These are phyloP conservation scores for Tephrocybe sp. DNA, from an alignment of 768 basidiomycete species.

Conservation along the genomic window DNA sequence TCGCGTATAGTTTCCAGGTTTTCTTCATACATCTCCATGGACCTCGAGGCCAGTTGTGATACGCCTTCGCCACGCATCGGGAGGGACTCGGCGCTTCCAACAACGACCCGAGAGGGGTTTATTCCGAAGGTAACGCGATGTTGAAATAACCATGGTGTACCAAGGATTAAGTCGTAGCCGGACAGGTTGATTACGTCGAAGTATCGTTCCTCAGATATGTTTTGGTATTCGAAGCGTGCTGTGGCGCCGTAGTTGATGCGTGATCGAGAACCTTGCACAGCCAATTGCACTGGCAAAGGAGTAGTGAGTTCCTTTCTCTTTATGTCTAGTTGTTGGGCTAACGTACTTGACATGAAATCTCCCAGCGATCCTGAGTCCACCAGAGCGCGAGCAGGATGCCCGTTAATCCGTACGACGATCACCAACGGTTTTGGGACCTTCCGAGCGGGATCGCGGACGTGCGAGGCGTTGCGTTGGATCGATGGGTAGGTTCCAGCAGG, in stretches of 20 bases:
- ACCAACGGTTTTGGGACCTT: conserved; percentile 31
- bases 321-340: conserved; percentile 34
- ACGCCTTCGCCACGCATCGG: background rate
- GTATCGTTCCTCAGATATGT: background rate
- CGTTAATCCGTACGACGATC: conserved; percentile 30
- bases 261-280: background rate
- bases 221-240: background rate
- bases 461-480: conserved; percentile 24
- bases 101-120: background rate
- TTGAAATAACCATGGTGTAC: background rate
- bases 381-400: conserved; percentile 28
- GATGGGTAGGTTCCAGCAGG: conserved; percentile 2
- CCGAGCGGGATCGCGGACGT: conserved; percentile 13
- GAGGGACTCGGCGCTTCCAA: background rate
- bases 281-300: background rate
- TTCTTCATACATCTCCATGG: background rate
- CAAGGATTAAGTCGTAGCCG: background rate
- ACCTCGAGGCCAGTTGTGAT: background rate
- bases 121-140: background rate
- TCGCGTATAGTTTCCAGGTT: background rate
- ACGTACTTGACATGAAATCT: conserved; percentile 36
- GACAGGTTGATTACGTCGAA: background rate
- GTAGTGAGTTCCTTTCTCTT: background rate
- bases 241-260: background rate
- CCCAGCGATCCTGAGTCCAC: conserved; percentile 36